Base-by-base conservation (phyloP, 202 grass and related monocot species). In the Elaeis oleifera region DNA sequence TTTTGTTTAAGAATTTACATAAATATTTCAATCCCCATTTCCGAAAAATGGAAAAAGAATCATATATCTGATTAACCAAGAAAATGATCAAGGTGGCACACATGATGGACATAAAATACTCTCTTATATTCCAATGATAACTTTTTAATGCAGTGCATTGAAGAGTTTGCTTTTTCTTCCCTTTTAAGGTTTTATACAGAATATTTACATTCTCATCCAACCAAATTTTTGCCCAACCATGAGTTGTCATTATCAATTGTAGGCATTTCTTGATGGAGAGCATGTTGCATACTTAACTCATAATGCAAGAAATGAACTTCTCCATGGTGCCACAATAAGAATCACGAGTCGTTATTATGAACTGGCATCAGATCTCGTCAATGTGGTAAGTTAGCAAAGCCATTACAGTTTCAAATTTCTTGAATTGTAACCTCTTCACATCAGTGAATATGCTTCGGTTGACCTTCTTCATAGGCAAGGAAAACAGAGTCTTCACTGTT, bases 401-500 rank as follows among this genome's bases (percentile, higher is more conserved):
- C 44, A 63, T 27, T 29, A 32, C 53, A 39, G 74, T 60, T 58
- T 32, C 51, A 75, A 51, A 7, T 59, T 63, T 0, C 0, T 51
- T 23, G 24, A 9, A 5, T 70, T 58, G 19, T 32, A 20, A 50
- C 18, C 9, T 44, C 9, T 44, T 44, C 36, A 44, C 36, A 31
- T 44, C 11, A 14, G 36, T 44, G 11, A 44, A 14, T 44, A 9
- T 44, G 8, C 36, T 13, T 13, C 0, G 9, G 11, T 44, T 13
- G 36, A 44, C 62, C 5, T 6, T 54, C 60, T 14, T 65, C 54
- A 71, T 75, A 97, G 92, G 82, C 92, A 77, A 92, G 77, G 65
- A 97, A 81, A 74, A 92, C 84, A 1, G 88, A 97, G 61, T 97
- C 84, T 73, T 92, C 92, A 67, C 81, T 97, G 78, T 83, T 86